Conservation (phyloP, 2,329 filamentous ascomycete genomes). For the Pseudogymnoascus verrucosus region DNA sequence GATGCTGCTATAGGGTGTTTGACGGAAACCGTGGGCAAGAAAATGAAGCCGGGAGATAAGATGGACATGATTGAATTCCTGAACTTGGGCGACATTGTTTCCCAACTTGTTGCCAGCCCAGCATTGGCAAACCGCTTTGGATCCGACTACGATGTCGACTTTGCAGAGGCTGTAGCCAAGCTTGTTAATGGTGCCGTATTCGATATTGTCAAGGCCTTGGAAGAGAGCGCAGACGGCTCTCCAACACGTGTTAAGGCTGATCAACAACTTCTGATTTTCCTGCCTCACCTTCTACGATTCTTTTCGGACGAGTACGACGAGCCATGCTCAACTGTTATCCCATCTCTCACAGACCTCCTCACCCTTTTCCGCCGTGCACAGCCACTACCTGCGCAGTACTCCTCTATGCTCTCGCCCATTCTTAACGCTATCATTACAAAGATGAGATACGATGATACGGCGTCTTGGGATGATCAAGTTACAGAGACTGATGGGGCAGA, state of each 20-base stretch:
- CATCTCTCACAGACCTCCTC: conserved; percentile 83
- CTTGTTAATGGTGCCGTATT: conserved; percentile 84
- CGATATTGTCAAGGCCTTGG: conserved; percentile 81
- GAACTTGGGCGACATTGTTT: conserved; percentile 76
- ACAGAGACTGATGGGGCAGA: conserved; percentile 95
- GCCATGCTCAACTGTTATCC: conserved; percentile 91
- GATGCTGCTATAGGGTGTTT: conserved; percentile 91
- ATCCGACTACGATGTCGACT: conserved; percentile 84
- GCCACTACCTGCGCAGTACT: conserved; percentile 64
- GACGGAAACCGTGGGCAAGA: conserved; percentile 93
- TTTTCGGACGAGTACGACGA: conserved; percentile 98
- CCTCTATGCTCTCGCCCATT: conserved; percentile 77
- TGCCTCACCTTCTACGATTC: conserved; percentile 83
- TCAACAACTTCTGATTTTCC: conserved; percentile 71
- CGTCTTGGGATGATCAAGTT: conserved; percentile 86
- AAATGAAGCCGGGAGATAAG: conserved; percentile 93
- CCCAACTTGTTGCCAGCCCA: conserved; percentile 76
- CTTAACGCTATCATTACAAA: conserved; percentile 88
- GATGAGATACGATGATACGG: conserved; percentile 96
- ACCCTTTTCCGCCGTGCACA: conserved; percentile 80
- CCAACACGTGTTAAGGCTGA: conserved; percentile 68
- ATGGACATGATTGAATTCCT: conserved; percentile 88
- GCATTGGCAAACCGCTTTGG: conserved; percentile 73
- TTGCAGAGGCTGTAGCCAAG: conserved; percentile 91
- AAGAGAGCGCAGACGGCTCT: conserved; percentile 54